phyloP scores from a whole-genome alignment of 441 rosid genomes.

The Populus hybrid region DNA sequence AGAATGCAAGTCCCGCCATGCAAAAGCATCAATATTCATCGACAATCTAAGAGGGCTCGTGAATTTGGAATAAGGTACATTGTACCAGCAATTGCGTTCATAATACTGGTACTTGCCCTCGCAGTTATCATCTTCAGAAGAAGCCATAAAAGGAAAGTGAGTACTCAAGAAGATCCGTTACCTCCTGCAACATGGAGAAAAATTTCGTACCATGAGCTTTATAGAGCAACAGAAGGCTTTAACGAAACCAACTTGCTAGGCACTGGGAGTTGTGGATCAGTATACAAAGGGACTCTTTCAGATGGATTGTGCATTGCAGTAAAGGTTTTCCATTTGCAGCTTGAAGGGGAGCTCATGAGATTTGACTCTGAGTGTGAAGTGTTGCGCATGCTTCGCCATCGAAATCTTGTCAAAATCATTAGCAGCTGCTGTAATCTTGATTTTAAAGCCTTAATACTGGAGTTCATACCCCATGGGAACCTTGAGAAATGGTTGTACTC shows the following conservation, averaged over 20 bases:
- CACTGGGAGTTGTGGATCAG: constrained; percentile 5
- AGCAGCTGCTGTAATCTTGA: constrained; percentile 8
- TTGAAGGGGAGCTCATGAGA: constrained; percentile 11
- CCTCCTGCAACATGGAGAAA: constrained; percentile 3
- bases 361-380: constrained; percentile 13
- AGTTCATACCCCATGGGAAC: constrained; percentile 6
- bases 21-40: not conserved
- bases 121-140: not conserved
- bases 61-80: not conserved
- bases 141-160: not conserved
- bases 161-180: not conserved
- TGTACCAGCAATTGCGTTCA: not conserved
- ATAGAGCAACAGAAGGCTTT: constrained; percentile 11
- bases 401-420: constrained; percentile 12
- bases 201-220: constrained; percentile 28
- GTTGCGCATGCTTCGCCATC: constrained; percentile 7
- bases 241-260: constrained; percentile 10
- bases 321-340: constrained; percentile 16
- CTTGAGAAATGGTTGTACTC: constrained; percentile 14
- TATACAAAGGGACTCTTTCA: constrained; percentile 1
- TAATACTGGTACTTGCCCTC: not conserved
- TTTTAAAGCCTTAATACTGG: constrained; percentile 6
- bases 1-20: constrained; percentile 9
- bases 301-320: constrained; percentile 2
- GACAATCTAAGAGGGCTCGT: not conserved